These are phyloP conservation scores for Jackrogersella multiformis DNA, from an alignment of 495 filamentous ascomycete species.

Conservation along the genomic window DNA sequence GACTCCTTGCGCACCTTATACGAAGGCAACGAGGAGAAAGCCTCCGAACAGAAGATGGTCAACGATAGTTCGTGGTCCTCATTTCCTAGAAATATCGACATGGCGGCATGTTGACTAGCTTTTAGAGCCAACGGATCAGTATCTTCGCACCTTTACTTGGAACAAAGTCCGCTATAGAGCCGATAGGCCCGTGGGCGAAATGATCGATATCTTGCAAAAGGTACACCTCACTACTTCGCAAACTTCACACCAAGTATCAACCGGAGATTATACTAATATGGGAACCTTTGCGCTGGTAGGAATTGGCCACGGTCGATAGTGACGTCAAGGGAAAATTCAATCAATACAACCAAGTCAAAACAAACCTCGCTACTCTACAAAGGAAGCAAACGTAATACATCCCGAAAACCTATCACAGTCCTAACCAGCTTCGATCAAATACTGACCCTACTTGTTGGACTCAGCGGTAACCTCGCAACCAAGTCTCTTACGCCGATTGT, in stretches of 20 bases:
- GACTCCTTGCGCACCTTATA: slow-evolving; percentile 84
- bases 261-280: slow-evolving; percentile 24
- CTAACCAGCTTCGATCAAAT: background rate
- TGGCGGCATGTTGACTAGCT: slow-evolving; percentile 1
- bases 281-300: slow-evolving; percentile 58
- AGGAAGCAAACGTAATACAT: slow-evolving; percentile 79
- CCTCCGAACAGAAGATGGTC: slow-evolving; percentile 87
- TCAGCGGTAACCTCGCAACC: slow-evolving; percentile 90
- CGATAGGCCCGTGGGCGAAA: slow-evolving; percentile 84
- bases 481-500: slow-evolving; percentile 91
- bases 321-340: slow-evolving; percentile 92
- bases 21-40: slow-evolving; percentile 82
- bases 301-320: slow-evolving; percentile 86
- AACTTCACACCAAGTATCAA: background rate
- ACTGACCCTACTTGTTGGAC: slow-evolving; percentile 16
- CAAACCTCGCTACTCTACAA: slow-evolving; percentile 78
- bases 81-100: background rate
- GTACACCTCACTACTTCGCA: slow-evolving; percentile 51
- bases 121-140: slow-evolving; percentile 90
- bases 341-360: slow-evolving; percentile 91
- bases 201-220: slow-evolving; percentile 88
- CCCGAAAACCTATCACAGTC: background rate
- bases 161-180: slow-evolving; percentile 96
- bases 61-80: slow-evolving; percentile 80
- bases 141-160: slow-evolving; percentile 89